Evolutionary conservation across 169 alveolate species (phyloP).

Genomic region (Plasmodium reichenowi): DNA sequence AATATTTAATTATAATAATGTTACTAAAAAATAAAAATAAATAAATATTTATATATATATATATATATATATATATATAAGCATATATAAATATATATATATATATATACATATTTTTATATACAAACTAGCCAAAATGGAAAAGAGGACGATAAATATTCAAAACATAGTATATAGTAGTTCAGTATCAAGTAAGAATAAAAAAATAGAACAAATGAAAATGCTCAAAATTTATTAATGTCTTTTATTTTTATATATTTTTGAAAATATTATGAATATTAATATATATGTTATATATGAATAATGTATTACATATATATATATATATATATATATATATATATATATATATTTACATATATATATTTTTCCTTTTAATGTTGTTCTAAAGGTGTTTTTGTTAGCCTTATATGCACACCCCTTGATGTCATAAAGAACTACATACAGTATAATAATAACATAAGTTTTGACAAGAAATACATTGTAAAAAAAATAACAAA

Average conservation of each 20-base stretch:
- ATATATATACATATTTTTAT: no score
- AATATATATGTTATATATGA: not conserved
- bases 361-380: constrained; percentile 6
- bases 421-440: constrained; percentile 80
- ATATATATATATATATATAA: not conserved
- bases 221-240: not conserved
- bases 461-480: constrained; percentile 64
- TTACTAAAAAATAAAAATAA: constrained; percentile 8
- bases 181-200: constrained; percentile 66
- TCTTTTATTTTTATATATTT: not conserved
- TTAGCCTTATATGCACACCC: constrained; percentile 79
- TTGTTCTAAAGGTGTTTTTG: constrained; percentile 43
- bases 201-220: not conserved
- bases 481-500: constrained; percentile 70
- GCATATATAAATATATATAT: no score
- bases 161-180: constrained; percentile 75
- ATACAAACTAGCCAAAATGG: constrained; percentile 27
- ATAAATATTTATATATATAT: constrained; percentile 4
- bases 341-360: not conserved
- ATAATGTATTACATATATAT: not conserved
- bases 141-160: constrained; percentile 54
- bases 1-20: not conserved
- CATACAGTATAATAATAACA: constrained; percentile 67
- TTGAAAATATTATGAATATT: not conserved
- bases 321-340: no score